Conservation (phyloP, 2,329 filamentous ascomycete species). For the Rugonectria rugulosa region DNA sequence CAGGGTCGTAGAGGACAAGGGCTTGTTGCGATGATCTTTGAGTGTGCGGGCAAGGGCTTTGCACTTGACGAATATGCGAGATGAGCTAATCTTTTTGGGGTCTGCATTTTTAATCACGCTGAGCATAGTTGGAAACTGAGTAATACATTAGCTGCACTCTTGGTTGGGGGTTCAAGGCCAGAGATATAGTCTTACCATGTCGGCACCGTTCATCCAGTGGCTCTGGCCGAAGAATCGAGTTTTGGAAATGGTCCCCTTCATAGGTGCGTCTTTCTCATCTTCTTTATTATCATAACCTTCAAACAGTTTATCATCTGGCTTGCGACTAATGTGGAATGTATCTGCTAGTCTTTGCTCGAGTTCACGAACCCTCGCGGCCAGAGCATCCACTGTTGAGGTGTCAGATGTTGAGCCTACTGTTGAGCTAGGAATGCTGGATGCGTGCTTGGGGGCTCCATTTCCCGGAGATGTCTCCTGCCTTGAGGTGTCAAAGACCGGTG, state of each 20-base stretch:
- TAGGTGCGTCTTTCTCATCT: conserved; percentile 24
- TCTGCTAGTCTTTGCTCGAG: conserved; percentile 53
- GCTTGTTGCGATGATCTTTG: conserved; percentile 49
- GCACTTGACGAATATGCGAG: conserved; percentile 46
- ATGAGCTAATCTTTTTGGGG: conserved; percentile 40
- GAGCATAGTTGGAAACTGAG: conserved; percentile 42
- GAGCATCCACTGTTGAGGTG: conserved; percentile 40
- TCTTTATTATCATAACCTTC: neutral
- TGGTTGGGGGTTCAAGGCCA: neutral
- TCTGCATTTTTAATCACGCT: conserved; percentile 38
- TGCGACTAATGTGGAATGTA: conserved; percentile 33
- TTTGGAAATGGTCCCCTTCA: conserved; percentile 50
- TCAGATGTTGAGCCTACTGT: conserved; percentile 37
- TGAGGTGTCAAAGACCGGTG: conserved; percentile 15
- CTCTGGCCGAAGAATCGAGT: conserved; percentile 56
- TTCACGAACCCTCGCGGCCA: conserved; percentile 50
- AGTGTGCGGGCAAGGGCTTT: conserved; percentile 52
- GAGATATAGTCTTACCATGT: conserved; percentile 45
- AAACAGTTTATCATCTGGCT: conserved; percentile 23
- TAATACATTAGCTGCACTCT: neutral
- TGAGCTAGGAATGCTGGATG: conserved; percentile 38
- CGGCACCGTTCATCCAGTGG: conserved; percentile 57
- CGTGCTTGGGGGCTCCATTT: neutral
- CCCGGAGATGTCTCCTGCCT: conserved; percentile 9
- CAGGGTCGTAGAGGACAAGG: conserved; percentile 46